Base-by-base conservation (phyloP, 1,139 yeast species). In the Lodderomyces beijingensis region DNA sequence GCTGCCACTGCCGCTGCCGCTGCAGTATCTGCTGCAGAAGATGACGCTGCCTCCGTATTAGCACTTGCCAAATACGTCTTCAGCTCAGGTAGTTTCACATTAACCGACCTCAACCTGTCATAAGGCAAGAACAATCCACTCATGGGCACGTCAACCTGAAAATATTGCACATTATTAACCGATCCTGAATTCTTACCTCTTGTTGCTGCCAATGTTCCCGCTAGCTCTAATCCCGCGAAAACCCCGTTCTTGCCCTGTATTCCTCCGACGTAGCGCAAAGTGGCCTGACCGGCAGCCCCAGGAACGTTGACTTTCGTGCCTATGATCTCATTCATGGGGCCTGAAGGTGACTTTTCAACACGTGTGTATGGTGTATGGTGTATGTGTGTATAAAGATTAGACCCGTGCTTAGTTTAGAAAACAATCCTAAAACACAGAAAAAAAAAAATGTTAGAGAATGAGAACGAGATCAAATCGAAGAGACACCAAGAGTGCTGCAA, bases 141-240 rank as follows among this genome's bases (percentile, higher is more conserved):
- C 42, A 71, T 71, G 1, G 88, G 82, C 26, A 55, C 59, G 9
- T 65, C 60, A 0, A 89, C 86, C 17, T 53, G 51, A 38, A 68
- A 68, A 42, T 68, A 68, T 35, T 55, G 62, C n/a, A 60, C 42
- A 2, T 71, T 72, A 28, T 65, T 67, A 2, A 68, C 73, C 13
- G 55, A 56, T 6, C 74, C 74, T 19, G 60, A 60, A 45, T 68
- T 68, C 43, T 67, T 68, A 11, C 74, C 74, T 44, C 73, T 48
- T 3, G 65, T 44, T 8, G 59, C 62, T 14, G 81, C 79, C 16
- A 60, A 52, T 4, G 82, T 75, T 3, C 86, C 89, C 8, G 72
- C 49, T 30, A 91, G 62, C 52, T 91, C 96, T 4, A 91, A 71
- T 1, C 98, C 98, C 4, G 89, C 96, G 60, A 81, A 91, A n/a